Base-by-base conservation (phyloP, 2,329 filamentous ascomycete genomes). In the Paecilomyces fulvus region DNA sequence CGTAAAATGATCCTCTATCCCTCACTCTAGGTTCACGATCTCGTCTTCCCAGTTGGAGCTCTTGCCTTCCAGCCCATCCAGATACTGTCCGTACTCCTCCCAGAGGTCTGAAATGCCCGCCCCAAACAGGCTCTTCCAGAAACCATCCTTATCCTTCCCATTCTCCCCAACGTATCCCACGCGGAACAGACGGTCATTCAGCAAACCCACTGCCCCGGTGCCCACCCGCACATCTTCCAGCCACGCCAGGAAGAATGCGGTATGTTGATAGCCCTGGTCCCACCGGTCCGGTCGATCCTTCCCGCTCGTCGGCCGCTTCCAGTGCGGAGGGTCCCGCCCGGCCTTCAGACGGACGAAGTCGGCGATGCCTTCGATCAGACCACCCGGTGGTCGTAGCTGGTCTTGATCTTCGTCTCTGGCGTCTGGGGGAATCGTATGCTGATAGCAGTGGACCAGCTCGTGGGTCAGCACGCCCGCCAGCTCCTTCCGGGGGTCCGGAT, bases 371-470 rank as follows among this genome's bases (percentile, higher is more conserved):
- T 97, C 92, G 56, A 95, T 86, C 51, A 97, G 73, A 0, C 94
- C 94, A 0, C 86, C 86, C 0, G 88, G 88, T 0, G 73, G 71
- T 6, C 46, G 57, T 1, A 69, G 65, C 2, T 64, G 59, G 3
- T 58, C 53, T 31, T 49, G 37, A 7, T 53, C 31, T 3, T 52
- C 55, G 5, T 57, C 33, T n/a, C 57, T 52, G 7, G 25, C 51
- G 1, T 75, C 75, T 0, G 76, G 77, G 9, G 72, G 76, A 1
- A 79, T 87, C 64, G 90, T 86, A 73, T 89, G 88, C 72, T 97
- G 92, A 75, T 88, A 95, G 74, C 91, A 96, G 75, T 97, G 94
- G 12, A 97, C 92, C 59, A 96, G 86, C 74, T 97, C 92, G 70
- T 97, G 92, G 1, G 88, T 87, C 20, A 97, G 72, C 0, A 97